Evolutionary conservation across 768 basidiomycete species (phyloP), one percentile per base, ranked within the genome.

Genomic region (Pisolithus albus): DNA sequence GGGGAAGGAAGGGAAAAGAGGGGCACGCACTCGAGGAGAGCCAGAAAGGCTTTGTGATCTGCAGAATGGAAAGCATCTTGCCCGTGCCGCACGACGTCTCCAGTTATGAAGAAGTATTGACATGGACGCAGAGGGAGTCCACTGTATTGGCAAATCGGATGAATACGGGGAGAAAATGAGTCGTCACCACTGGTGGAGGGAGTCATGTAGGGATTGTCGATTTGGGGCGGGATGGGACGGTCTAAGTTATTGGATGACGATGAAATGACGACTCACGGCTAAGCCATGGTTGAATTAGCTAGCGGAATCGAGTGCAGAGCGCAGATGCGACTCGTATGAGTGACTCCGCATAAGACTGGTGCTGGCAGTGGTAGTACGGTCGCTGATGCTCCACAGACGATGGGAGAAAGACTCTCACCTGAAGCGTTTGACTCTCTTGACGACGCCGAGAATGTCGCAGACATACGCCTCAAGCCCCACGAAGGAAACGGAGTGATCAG

Each of bases 81-180:
- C 21, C 21, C 1, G 21, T 23, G 21, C 21, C 21, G 4, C 21
- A 23, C 4, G 21, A 23, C 21, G 4, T 23, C 21, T 23, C 21
- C 21, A 23, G 21, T 23, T 23, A 23, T 23, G 21, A 23, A 23
- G 21, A 23, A 23, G 21, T 23, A 1, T 2, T 1, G 21, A 23
- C 21, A 23, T 81, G 5, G 87, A 90, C 3, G 80, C 76, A 5
- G 86, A 82, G 37, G 89, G 70, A 64, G 37, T 82, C 77, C 0
- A 75, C 81, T 54, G 76, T 75, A 51, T 76, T 73, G 2, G 84
- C 81, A 61, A 91, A 92, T 26, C 72, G 68, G 49, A 91, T 66
- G 65, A 92, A 93, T 1, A 81, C 74, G 0, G 86, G 79, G 2
- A 76, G 18, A 94, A 78, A 64, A 88, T 92, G 53, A 93, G 76